Base-by-base conservation (phyloP, 176 grass and related monocot genomes). In the Aegilops bicornis region DNA sequence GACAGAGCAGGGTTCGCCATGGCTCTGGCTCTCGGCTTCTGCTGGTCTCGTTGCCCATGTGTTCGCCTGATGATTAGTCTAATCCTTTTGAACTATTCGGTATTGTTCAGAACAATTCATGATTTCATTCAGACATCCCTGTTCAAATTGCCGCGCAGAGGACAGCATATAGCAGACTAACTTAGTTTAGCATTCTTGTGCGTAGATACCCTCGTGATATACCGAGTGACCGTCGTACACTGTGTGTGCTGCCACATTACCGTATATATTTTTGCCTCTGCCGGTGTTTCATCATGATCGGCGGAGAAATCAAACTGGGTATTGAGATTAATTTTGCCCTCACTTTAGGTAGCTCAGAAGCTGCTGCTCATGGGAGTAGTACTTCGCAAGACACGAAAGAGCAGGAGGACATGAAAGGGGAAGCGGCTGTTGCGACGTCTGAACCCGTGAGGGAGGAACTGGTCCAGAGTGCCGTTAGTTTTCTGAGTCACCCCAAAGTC, bases 401-500 rank as follows among this genome's bases (percentile, higher is more conserved):
- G 59, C 43, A 67, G 45, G 77, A 76, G 14, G 12, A 20, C 19
- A 48, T 6, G 15, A 79, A 30, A 82, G 80, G 64, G 25, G 62
- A 91, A 36, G 30, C 45, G 1, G 23, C 78, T 73, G 17, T 29
- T 76, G 64, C 3, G 16, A 48, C 70, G 45, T 39, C 78, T 75
- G 84, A 89, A 79, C 73, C 50, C 52, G 35, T 94, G 52, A 94
- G 92, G 84, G 92, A 94, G 67, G 92, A 94, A 2, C 37, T 91
- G 83, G 81, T 94, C 65, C 87, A 89, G 84, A 94, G 79, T 64
- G 89, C 92, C 43, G n/a, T 94, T 63, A 82, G 23, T 79, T 94
- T 94, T 80, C 89, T 94, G 70, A 82, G 71, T 58, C 92, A 94
- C 17, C 92, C 92, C 3, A 94, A 85, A 82, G 89, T 91, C 16